A percentile compares a stretch with the other conserved stretches of the same genome.
These are phyloP conservation scores for Brassica napus DNA, from an alignment of 345 rosid species.

Conservation along the genomic window DNA sequence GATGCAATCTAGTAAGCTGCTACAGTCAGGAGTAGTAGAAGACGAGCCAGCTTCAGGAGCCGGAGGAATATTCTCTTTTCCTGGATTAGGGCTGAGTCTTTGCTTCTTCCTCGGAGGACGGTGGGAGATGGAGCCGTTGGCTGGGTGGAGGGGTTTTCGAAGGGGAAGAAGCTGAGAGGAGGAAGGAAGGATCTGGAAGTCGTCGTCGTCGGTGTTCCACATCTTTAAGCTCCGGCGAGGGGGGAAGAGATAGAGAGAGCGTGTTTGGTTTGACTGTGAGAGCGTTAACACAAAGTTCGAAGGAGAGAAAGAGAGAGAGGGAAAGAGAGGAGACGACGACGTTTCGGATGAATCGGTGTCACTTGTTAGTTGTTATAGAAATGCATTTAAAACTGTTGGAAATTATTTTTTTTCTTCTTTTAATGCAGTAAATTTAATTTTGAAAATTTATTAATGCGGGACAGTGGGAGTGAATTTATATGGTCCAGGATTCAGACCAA, in stretches of 20 bases:
- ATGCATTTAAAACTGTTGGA: neutral
- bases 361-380: neutral
- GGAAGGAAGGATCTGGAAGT: conserved; percentile 53
- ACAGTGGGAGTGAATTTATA: neutral
- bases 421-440: neutral
- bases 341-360: neutral
- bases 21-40: conserved; percentile 42
- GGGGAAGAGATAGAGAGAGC: neutral
- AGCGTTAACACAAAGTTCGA: neutral
- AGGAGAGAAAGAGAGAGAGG: neutral
- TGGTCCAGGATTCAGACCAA: neutral
- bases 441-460: neutral
- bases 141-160: conserved; percentile 39
- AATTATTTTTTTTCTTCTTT: neutral
- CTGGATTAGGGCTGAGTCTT: conserved; percentile 32
- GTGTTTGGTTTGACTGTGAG: conserved; percentile 9
- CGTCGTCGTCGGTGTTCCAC: conserved; percentile 50
- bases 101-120: conserved; percentile 48
- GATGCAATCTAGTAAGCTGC: conserved; percentile 77
- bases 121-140: conserved; percentile 28
- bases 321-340: conserved; percentile 19
- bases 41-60: conserved; percentile 8
- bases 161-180: conserved; percentile 41
- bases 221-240: conserved; percentile 18
- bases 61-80: conserved; percentile 54